Evolutionary conservation across 1,284 basidiomycete genomes (phyloP).

Genomic region (Moesziomyces globuligerus): DNA sequence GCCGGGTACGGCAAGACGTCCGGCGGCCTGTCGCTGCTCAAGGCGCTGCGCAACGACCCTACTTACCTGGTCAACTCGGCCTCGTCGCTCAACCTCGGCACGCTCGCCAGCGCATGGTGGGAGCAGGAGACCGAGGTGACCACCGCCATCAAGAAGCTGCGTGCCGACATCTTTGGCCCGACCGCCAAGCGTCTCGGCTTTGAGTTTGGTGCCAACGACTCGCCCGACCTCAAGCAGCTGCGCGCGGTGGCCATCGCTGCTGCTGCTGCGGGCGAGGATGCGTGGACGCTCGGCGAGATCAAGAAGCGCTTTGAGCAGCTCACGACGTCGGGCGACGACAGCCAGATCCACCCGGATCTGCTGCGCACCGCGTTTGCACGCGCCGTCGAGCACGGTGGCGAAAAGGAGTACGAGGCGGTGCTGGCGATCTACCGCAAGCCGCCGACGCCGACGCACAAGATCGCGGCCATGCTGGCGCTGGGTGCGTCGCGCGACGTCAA

Average conservation of each 20-base stretch:
- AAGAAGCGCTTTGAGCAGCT: slow-evolving; percentile 79
- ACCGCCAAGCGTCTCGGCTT: slow-evolving; percentile 83
- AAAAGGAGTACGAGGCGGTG: slow-evolving; percentile 74
- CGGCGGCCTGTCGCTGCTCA: slow-evolving; percentile 78
- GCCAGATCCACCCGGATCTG: slow-evolving; percentile 75
- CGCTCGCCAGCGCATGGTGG: slow-evolving; percentile 78
- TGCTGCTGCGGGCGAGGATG: slow-evolving; percentile 72
- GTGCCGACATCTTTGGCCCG: slow-evolving; percentile 77
- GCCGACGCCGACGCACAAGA: slow-evolving; percentile 70
- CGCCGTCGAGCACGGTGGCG: slow-evolving; percentile 79
- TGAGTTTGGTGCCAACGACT: slow-evolving; percentile 77
- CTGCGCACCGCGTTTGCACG: slow-evolving; percentile 51
- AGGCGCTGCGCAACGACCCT: slow-evolving; percentile 72
- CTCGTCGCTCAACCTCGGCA: slow-evolving; percentile 41
- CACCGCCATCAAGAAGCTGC: slow-evolving; percentile 51
- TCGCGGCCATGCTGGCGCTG: slow-evolving; percentile 67
- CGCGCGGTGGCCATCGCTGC: slow-evolving; percentile 78
- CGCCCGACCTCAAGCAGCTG: slow-evolving; percentile 78
- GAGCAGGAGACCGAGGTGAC: slow-evolving; percentile 77
- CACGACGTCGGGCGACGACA: slow-evolving; percentile 79
- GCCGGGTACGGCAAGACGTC: slow-evolving; percentile 82
- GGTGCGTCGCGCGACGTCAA: slow-evolving; percentile 56
- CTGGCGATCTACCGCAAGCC: slow-evolving; percentile 76
- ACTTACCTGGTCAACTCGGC: slow-evolving; percentile 61
- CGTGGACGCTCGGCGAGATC: slow-evolving; percentile 72